Evolutionary conservation across 2,329 filamentous ascomycete species (phyloP), one percentile per base, ranked within the genome.

Genomic region (Aulographum hederae): DNA sequence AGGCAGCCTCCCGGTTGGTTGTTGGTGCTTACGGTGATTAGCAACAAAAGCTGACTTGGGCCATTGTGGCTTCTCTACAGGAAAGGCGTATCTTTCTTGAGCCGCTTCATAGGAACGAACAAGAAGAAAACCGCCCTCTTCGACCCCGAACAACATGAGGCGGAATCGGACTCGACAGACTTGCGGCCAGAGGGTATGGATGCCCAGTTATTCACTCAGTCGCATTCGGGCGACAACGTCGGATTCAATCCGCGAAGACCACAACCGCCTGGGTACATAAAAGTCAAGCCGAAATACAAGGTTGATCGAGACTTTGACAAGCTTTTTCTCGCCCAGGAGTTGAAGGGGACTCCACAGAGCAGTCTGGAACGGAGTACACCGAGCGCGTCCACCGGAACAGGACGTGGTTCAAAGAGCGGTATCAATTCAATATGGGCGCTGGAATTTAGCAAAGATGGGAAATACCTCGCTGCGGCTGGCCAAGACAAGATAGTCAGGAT

Each of bases 381-480:
- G 8, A 23, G 17, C 25, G 28, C 18, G 5, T 19, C 15, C 4
- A 21, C 23, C 18, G 26, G 19, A 15, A 29, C 17, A 12, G 14
- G 38, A 12, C 37, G 39, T 21, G 12, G 15, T 16, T 6, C 27
- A 8, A 10, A 28, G 10, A 8, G 8, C 12, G 12, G 27, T 8
- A 17, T 10, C 12, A 14, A 28, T 37, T 84, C 89, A 0, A 74
- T 93, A 20, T 98, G 89, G 89, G 76, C 86, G 0, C 71, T 81
- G 39, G 80, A 89, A 45, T 95, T 95, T 46, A 95, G 86, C 46
- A 76, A 76, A 37, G 86, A 95, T 56, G 89, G 89, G 4, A 79
- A 67, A 45, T 93, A 85, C 49, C 61, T 98, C 13, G 89, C 89
- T 4, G 82, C 82, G n/a, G 89, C 79, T 8, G 89, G 89, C 3